phyloP scores from a whole-genome alignment of 345 rosid species.

The Raphanus sativus region DNA sequence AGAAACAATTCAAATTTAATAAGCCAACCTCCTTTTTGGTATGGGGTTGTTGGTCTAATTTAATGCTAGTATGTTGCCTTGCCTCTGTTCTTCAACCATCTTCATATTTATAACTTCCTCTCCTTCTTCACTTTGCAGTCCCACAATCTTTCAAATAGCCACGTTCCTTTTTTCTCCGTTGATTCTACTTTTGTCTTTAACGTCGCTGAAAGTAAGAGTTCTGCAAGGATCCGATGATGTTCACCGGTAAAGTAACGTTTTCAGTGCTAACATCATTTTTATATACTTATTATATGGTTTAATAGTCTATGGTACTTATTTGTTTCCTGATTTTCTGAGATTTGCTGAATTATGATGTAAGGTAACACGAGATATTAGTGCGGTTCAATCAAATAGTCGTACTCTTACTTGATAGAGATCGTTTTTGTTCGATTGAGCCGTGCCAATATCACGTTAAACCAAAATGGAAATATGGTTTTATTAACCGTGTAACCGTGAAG shows the following conservation, averaged over 20 bases:
- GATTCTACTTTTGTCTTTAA: not conserved
- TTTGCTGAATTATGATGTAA: not conserved
- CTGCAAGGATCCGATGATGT: not conserved
- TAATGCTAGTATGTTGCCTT: constrained; percentile 47
- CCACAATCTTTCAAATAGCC: constrained; percentile 8
- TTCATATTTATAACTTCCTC: constrained; percentile 35
- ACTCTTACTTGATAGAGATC: constrained; percentile 40
- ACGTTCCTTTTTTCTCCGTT: not conserved
- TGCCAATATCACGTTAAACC: constrained; percentile 77
- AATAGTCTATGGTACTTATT: not conserved
- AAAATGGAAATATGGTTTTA: not conserved
- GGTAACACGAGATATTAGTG: constrained; percentile 69
- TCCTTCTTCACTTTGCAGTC: constrained; percentile 29
- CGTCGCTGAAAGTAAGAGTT: not conserved
- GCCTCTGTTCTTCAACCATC: constrained; percentile 32
- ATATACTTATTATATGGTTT: not conserved
- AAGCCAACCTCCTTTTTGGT: constrained; percentile 52
- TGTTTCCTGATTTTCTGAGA: not conserved
- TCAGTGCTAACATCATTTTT: not conserved
- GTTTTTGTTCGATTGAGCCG: constrained; percentile 91
- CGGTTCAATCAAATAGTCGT: constrained; percentile 74
- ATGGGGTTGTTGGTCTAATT: constrained; percentile 78
- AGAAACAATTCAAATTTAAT: constrained; percentile 49
- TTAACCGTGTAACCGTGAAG: not conserved
- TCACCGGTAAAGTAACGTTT: not conserved